A percentile compares a stretch with the other conserved stretches of the same genome.
phyloP scores from a whole-genome alignment of 108 stramenopile genomes.

The Fragilaria crotonensis region DNA sequence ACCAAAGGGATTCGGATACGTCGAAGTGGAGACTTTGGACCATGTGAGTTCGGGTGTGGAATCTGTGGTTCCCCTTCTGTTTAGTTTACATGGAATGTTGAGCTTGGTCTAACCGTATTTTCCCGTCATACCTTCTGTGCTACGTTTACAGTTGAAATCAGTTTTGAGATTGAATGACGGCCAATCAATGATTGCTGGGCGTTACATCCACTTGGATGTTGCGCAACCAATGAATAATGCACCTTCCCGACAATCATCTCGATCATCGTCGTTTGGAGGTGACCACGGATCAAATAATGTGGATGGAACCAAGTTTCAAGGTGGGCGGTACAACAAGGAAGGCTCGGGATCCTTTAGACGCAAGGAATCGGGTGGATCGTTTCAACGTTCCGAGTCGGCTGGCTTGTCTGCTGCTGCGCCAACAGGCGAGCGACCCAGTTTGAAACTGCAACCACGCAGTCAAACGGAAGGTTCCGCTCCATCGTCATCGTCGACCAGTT shows the following conservation, averaged over 20 bases:
- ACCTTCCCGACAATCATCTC: background rate
- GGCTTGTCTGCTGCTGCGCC: constrained; percentile 6
- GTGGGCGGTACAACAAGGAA: constrained; percentile 26
- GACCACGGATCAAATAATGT: constrained; percentile 4
- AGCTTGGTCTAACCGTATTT: constrained; percentile 1
- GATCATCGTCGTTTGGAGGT: background rate
- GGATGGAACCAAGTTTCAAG: constrained; percentile 45
- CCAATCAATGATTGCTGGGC: constrained; percentile 30
- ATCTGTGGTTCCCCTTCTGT: too few relatives aligned
- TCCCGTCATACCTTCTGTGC: background rate
- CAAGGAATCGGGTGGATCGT: background rate
- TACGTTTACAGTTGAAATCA: constrained; percentile 24
- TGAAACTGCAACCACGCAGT: constrained; percentile 59
- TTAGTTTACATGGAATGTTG: too few relatives aligned
- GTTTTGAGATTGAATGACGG: constrained; percentile 31
- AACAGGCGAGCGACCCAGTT: constrained; percentile 34
- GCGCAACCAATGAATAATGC: constrained; percentile 13
- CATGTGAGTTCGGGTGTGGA: constrained; percentile 26
- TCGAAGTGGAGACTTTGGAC: constrained; percentile 42
- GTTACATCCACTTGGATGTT: constrained; percentile 62
- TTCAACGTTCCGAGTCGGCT: background rate
- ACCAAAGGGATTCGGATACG: constrained; percentile 47
- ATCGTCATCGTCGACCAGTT: background rate
- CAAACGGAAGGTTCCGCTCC: constrained; percentile 26
- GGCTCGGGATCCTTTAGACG: background rate